Conservation (phyloP, 176 grass and related monocot genomes). For the Oryza longistaminata region DNA sequence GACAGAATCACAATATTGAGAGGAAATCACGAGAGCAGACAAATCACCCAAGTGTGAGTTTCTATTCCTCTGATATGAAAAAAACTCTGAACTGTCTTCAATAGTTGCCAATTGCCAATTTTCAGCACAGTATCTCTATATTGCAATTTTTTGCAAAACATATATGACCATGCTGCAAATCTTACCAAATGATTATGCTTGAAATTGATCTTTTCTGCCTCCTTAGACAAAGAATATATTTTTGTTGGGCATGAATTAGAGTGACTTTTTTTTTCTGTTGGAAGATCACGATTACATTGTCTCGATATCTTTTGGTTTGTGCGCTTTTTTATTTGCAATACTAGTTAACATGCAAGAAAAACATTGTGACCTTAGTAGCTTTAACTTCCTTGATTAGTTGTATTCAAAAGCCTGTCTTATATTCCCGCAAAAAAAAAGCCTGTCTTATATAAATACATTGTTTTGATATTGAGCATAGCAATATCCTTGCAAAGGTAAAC, state of each 20-base stretch:
- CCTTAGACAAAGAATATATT: neutral
- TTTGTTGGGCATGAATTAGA: neutral
- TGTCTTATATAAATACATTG: constrained; percentile 10
- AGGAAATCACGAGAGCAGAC: constrained; percentile 80
- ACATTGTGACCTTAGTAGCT: neutral
- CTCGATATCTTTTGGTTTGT: neutral
- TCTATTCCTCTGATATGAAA: constrained; percentile 29
- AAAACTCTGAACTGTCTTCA: neutral
- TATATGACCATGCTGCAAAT: neutral
- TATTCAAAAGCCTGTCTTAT: constrained; percentile 10
- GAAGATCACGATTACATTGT: constrained; percentile 9
- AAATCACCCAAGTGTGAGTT: constrained; percentile 88
- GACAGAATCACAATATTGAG: constrained; percentile 79
- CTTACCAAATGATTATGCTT: constrained; percentile 8
- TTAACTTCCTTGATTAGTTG: neutral
- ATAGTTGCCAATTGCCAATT: constrained; percentile 13
- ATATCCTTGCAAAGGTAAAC: neutral
- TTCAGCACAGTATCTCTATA: constrained; percentile 25
- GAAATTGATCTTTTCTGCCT: neutral
- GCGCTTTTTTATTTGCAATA: neutral
- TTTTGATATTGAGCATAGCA: neutral
- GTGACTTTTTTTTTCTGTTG: neutral
- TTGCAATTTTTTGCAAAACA: neutral
- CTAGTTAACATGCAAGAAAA: neutral
- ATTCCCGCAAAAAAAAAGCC: no score